Percentiles rank a stretch among this genome's conserved stretches.
phyloP scores from a whole-genome alignment of 2,329 filamentous ascomycete genomes.

The Didymella exigua region DNA sequence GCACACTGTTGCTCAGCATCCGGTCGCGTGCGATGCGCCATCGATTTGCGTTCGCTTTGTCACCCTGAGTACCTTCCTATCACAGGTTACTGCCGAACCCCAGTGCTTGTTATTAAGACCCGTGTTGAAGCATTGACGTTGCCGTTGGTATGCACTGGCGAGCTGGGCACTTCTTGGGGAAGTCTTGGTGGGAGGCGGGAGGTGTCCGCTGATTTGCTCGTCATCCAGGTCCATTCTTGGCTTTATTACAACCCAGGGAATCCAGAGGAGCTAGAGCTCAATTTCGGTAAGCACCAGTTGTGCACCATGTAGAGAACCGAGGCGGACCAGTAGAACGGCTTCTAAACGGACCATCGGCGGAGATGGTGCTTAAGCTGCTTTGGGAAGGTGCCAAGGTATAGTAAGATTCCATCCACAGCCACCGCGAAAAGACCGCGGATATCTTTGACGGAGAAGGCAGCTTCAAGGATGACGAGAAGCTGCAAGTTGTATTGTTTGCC shows the following conservation, averaged over 20 bases:
- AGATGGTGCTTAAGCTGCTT: constrained; percentile 1
- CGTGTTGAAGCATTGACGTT: constrained; percentile 27
- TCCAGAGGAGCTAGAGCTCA: constrained; percentile 21
- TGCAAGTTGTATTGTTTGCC: neutral
- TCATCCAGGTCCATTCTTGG: constrained; percentile 22
- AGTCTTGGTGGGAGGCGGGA: constrained; percentile 21
- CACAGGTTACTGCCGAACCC: constrained; percentile 29
- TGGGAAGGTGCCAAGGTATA: constrained; percentile 30
- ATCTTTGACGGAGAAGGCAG: constrained; percentile 7
- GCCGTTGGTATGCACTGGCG: constrained; percentile 20
- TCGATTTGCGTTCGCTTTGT: constrained; percentile 17
- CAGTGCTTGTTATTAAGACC: constrained; percentile 40
- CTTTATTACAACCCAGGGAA: constrained; percentile 16
- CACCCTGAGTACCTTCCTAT: constrained; percentile 42
- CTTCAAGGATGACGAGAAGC: neutral
- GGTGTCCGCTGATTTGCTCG: constrained; percentile 20
- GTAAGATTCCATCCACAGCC: constrained; percentile 11
- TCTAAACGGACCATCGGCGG: constrained; percentile 2
- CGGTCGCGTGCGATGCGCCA: constrained; percentile 24
- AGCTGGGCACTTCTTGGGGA: constrained; percentile 28
- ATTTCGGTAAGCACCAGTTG: constrained; percentile 10
- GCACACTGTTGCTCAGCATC: constrained; percentile 13
- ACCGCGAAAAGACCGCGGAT: constrained; percentile 12
- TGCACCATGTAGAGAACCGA: constrained; percentile 7
- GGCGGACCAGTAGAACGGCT: constrained; percentile 11